phyloP scores from a whole-genome alignment of 495 filamentous ascomycete species.

The Hypoxylon trugodes region DNA sequence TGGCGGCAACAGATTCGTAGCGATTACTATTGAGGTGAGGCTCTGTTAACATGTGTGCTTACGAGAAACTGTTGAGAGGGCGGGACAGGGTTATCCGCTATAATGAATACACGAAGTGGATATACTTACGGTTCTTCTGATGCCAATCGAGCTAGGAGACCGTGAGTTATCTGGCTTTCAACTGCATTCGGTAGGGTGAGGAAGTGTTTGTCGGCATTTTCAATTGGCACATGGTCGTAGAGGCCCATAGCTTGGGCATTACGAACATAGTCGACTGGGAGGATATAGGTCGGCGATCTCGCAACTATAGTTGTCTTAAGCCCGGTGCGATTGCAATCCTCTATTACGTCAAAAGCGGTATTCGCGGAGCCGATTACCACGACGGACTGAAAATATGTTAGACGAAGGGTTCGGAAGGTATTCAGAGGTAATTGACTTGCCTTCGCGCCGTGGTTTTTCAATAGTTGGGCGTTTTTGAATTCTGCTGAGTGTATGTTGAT shows the following conservation, averaged over 20 bases:
- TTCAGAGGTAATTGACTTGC: background rate
- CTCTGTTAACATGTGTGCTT: background rate
- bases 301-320: slow-evolving; percentile 43
- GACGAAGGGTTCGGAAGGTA: background rate
- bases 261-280: slow-evolving; percentile 37
- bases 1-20: slow-evolving; percentile 34
- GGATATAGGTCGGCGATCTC: slow-evolving; percentile 48
- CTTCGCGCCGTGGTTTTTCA: slow-evolving; percentile 23
- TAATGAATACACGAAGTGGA: background rate
- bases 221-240: slow-evolving; percentile 33
- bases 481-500: slow-evolving; percentile 39
- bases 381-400: slow-evolving; percentile 40
- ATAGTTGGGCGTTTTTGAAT: slow-evolving; percentile 32
- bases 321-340: slow-evolving; percentile 41
- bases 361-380: slow-evolving; percentile 49
- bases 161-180: slow-evolving; percentile 13
- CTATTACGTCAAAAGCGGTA: slow-evolving; percentile 49
- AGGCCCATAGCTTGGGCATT: slow-evolving; percentile 22
- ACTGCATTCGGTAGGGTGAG: slow-evolving; percentile 34
- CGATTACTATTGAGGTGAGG: slow-evolving; percentile 24
- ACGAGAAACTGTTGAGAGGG: background rate
- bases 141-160: slow-evolving; percentile 18
- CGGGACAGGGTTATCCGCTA: background rate
- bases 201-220: slow-evolving; percentile 30
- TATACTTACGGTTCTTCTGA: slow-evolving; percentile 38